Conservation (phyloP, 176 grass and related monocot species). For the Aechmea fasciata region DNA sequence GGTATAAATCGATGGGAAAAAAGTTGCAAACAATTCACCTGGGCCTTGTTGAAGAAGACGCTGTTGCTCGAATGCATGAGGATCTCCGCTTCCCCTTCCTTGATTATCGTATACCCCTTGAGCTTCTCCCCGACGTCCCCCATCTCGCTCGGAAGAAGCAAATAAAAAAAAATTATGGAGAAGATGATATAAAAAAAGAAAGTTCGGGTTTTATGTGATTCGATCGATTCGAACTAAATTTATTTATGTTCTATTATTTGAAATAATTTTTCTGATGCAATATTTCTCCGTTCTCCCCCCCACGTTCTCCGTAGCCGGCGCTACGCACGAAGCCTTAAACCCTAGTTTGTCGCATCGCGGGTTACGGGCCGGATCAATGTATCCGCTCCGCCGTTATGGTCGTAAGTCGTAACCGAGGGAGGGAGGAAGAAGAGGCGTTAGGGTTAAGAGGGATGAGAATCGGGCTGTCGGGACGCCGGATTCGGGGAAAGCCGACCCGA, state of each 20-base stretch:
- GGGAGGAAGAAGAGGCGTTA: too few species aligned
- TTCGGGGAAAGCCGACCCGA: too few species aligned
- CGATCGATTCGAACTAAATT: too few species aligned
- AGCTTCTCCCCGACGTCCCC: constrained; percentile 49
- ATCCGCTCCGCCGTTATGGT: too few species aligned
- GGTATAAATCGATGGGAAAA: neutral
- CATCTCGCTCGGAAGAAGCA: constrained; percentile 23
- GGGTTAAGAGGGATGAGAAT: too few species aligned
- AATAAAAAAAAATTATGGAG: neutral
- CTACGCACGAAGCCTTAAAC: too few species aligned
- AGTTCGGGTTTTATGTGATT: neutral
- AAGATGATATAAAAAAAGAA: neutral
- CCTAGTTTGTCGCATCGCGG: too few species aligned
- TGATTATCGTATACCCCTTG: constrained; percentile 55
- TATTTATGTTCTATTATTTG: too few species aligned
- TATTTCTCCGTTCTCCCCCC: neutral
- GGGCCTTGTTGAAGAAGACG: constrained; percentile 87
- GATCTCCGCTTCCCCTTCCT: constrained; percentile 90
- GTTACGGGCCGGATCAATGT: too few species aligned
- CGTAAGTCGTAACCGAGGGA: too few species aligned
- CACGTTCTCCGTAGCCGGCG: neutral
- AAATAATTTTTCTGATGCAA: neutral
- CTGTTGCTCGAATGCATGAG: constrained; percentile 56
- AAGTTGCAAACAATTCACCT: constrained; percentile 29
- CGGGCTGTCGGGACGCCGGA: too few species aligned